phyloP scores from a whole-genome alignment of 2,329 filamentous ascomycete genomes.

The Sclerotinia minor region DNA sequence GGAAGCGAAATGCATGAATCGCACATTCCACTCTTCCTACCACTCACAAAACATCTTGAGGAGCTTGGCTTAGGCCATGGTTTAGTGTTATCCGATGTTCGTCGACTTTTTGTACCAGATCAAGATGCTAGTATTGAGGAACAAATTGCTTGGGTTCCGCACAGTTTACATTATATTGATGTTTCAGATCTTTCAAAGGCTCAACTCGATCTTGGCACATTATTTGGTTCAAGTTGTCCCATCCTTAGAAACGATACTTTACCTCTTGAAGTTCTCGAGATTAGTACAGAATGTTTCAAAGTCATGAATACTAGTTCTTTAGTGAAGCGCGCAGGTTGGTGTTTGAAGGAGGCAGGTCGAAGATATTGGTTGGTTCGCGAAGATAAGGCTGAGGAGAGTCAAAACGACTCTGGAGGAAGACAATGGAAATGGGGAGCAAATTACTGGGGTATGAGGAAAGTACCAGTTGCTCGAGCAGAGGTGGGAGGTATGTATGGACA shows the following conservation, averaged over 20 bases:
- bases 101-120: conserved; percentile 35
- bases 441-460: conserved; percentile 80
- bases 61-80: conserved; percentile 73
- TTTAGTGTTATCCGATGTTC: conserved; percentile 62
- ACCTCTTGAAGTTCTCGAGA: conserved; percentile 75
- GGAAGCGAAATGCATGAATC: conserved; percentile 67
- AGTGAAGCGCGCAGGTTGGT: conserved; percentile 59
- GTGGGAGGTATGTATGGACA: conserved; percentile 60
- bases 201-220: conserved; percentile 57
- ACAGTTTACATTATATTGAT: conserved; percentile 72
- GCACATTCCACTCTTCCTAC: conserved; percentile 64
- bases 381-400: conserved; percentile 29
- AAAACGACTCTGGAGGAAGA: conserved; percentile 57
- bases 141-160: conserved; percentile 51
- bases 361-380: conserved; percentile 65
- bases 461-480: conserved; percentile 55
- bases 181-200: conserved; percentile 68
- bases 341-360: conserved; percentile 64
- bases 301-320: conserved; percentile 56
- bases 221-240: conserved; percentile 52
- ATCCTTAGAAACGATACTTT: conserved; percentile 61
- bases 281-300: conserved; percentile 67
- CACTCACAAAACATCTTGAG: conserved; percentile 70
- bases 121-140: conserved; percentile 39
- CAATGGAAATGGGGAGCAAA: conserved; percentile 83